phyloP scores from a whole-genome alignment of 371 early-diverging fungal species.

The Apophysomyces sp. region DNA sequence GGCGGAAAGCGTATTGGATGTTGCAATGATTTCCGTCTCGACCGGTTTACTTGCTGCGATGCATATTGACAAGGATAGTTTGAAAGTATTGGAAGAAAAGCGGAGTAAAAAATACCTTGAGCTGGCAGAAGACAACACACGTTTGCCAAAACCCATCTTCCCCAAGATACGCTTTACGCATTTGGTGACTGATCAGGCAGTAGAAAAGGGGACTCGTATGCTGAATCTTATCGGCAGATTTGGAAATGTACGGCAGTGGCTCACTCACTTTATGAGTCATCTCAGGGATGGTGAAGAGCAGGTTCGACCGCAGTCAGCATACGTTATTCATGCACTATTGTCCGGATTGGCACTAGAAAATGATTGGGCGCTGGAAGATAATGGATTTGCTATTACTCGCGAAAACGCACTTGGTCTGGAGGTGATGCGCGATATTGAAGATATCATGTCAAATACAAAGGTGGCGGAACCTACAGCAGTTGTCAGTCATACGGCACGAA shows the following conservation, averaged over 20 bases:
- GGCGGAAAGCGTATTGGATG: conserved; percentile 34
- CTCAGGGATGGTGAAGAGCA: conserved; percentile 12
- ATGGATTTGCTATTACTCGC: neutral
- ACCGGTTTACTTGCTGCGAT: conserved; percentile 47
- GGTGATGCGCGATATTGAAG: conserved; percentile 20
- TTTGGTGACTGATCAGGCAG: conserved; percentile 34
- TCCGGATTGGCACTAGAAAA: conserved; percentile 31
- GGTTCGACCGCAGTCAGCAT: conserved; percentile 49
- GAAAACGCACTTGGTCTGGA: conserved; percentile 12
- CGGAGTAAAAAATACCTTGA: conserved; percentile 17
- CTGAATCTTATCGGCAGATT: conserved; percentile 50
- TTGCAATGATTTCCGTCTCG: conserved; percentile 24
- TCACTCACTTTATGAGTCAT: conserved; percentile 46
- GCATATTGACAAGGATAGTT: conserved; percentile 40
- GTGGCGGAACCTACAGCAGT: conserved; percentile 2
- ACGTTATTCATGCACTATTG: conserved; percentile 45
- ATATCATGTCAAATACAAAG: conserved; percentile 8
- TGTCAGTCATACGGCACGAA: conserved; percentile 1
- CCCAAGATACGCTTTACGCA: conserved; percentile 49
- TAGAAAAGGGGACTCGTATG: conserved; percentile 25
- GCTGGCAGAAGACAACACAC: conserved; percentile 11
- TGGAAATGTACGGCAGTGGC: conserved; percentile 40
- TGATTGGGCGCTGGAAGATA: conserved; percentile 11
- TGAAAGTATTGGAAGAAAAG: conserved; percentile 44
- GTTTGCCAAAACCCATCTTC: conserved; percentile 23